Evolutionary conservation across 2,329 filamentous ascomycete genomes (phyloP), one percentile per base, ranked within the genome.

Genomic region (Beauveria scarabaeidicola): DNA sequence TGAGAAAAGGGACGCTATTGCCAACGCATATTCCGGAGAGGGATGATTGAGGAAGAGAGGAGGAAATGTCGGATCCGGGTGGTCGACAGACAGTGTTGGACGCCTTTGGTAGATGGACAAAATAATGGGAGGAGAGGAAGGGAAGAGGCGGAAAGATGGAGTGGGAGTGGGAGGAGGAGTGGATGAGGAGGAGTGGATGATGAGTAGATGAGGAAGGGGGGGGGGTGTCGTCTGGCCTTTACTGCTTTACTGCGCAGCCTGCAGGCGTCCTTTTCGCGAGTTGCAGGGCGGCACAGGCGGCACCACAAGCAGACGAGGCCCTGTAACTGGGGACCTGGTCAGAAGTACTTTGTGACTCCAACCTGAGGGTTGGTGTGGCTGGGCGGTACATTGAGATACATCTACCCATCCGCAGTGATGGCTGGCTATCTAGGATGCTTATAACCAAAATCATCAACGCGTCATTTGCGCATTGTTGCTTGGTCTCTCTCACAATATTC

Each of bases 121-220:
- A 44, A 48, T n/a, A 40, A 43, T 41, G 47, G 38, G 43, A 52
- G 25, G 36, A 54, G 50, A 43, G 36, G 47, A 58, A 29, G 47
- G 23, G 23, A 36, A 21, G 53, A 36, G 15, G n/a, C 21, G 27
- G 47, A 38, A 27, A 38, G 67, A 60, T 68, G 65, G 65, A 53
- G 68, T 68, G 61, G 52, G 63, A 38, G 53, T 25, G 43, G 21
- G 40, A 41, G n/a, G 17, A 19, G 53, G 46, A 61, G 64, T 58
- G 51, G 62, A 53, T 57, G 64, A 63, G 40, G 54, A 40, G 27
- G 38, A 61, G 63, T 57, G 50, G 62, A 53, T 55, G 63, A 63
- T 27, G 58, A 44, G 36, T 53, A 27, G 65, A 66, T 64, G 66
- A 62, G 19, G 63, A 59, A 60, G 63, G 63, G 57, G 67, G 60